phyloP scores from a whole-genome alignment of 2,329 filamentous ascomycete genomes.

The Talaromyces sp. region DNA sequence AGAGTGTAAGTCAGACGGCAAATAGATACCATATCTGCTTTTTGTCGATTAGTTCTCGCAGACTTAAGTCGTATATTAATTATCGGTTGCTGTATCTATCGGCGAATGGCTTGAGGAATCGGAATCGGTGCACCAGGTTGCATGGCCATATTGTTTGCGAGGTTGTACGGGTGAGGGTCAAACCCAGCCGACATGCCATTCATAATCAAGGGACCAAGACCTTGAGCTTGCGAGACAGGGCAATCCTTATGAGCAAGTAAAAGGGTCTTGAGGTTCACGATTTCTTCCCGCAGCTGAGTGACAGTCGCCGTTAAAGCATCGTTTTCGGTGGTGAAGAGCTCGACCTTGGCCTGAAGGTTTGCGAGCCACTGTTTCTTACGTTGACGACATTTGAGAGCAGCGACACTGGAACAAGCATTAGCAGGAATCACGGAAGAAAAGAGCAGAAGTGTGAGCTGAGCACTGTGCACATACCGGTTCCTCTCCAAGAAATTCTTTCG shows the following conservation, averaged over 20 bases:
- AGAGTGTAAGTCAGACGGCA: background rate
- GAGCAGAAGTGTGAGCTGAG: background rate
- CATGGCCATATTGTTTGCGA: slow-evolving; percentile 40
- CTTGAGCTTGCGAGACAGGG: slow-evolving; percentile 82
- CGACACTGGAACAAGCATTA: slow-evolving; percentile 58
- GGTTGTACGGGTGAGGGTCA: slow-evolving; percentile 40
- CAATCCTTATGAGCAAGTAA: slow-evolving; percentile 95
- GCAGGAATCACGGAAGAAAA: background rate
- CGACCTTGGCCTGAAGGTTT: slow-evolving; percentile 90
- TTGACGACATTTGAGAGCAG: slow-evolving; percentile 92
- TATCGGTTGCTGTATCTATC: slow-evolving; percentile 19
- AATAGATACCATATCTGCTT: slow-evolving; percentile 6
- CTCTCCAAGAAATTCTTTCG: slow-evolving; percentile 95
- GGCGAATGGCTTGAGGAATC: slow-evolving; percentile 36
- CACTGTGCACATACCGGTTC: slow-evolving; percentile 66
- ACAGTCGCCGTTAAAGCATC: slow-evolving; percentile 81
- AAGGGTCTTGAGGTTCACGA: slow-evolving; percentile 89
- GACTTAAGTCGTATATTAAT: slow-evolving; percentile 5
- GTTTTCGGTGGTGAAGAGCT: slow-evolving; percentile 87
- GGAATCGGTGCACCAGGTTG: slow-evolving; percentile 33
- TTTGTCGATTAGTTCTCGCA: slow-evolving; percentile 14
- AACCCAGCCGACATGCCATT: slow-evolving; percentile 37
- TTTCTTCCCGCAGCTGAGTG: slow-evolving; percentile 78
- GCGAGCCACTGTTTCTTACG: slow-evolving; percentile 98
- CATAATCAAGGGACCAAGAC: slow-evolving; percentile 48